These are phyloP conservation scores for Sordariomycetes sp. DNA, from an alignment of 2,329 filamentous ascomycete species.

Conservation along the genomic window DNA sequence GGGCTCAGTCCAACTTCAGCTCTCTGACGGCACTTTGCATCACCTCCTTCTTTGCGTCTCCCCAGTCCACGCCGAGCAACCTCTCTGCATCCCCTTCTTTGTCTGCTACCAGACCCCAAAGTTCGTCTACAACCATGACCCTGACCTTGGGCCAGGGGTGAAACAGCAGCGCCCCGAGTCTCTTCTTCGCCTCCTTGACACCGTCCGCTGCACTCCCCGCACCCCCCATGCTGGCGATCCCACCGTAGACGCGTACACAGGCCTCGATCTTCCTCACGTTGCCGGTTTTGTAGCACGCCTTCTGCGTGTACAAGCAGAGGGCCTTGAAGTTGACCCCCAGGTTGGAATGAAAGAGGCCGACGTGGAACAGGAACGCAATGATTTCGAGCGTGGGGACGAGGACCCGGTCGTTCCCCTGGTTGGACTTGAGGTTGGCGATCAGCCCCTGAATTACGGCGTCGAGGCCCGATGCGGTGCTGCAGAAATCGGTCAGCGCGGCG, in stretches of 20 bases:
- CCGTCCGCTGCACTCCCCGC: slow-evolving; percentile 12
- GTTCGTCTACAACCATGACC: slow-evolving; percentile 48
- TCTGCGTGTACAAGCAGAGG: slow-evolving; percentile 65
- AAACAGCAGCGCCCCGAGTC: slow-evolving; percentile 62
- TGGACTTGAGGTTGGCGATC: slow-evolving; percentile 40
- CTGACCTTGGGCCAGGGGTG: slow-evolving; percentile 77
- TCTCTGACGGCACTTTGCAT: slow-evolving; percentile 32
- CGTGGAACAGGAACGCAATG: slow-evolving; percentile 67
- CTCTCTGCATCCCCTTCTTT: slow-evolving; percentile 16
- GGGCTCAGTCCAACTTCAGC: slow-evolving; percentile 27
- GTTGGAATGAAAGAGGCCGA: slow-evolving; percentile 34
- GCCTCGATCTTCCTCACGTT: slow-evolving; percentile 77
- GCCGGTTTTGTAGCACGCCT: slow-evolving; percentile 71
- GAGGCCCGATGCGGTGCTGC: slow-evolving; percentile 20
- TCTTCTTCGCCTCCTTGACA: slow-evolving; percentile 49
- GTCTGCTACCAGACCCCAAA: slow-evolving; percentile 38
- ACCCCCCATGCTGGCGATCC: slow-evolving; percentile 39
- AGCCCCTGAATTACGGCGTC: slow-evolving; percentile 41
- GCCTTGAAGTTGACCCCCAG: slow-evolving; percentile 34
- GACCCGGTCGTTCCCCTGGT: slow-evolving; percentile 57
- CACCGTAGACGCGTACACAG: slow-evolving; percentile 70
- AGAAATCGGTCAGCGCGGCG: slow-evolving; percentile 51
- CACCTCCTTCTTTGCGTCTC: slow-evolving; percentile 36
- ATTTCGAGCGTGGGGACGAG: slow-evolving; percentile 70
- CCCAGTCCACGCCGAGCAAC: slow-evolving; percentile 49